Base-by-base conservation (phyloP, 1,139 yeast genomes). In the Wickerhamiella pararugosa region DNA sequence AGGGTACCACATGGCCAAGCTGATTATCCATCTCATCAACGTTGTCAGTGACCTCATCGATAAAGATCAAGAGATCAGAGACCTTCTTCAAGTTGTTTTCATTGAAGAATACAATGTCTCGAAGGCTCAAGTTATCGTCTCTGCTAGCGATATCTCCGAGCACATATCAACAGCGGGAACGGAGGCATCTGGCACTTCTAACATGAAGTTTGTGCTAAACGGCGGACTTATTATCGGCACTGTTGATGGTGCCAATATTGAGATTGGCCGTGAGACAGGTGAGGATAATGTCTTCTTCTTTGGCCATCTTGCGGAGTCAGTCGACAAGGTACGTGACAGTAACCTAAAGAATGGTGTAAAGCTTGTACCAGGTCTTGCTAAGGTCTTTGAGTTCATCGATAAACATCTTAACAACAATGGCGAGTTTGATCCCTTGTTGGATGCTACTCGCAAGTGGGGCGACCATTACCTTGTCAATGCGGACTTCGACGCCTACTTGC, bases 161-260 rank as follows among this genome's bases (percentile, higher is more conserved):
- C 97, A 86, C 64, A 87, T 86, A 52, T 84, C 95, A n/a, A 86
- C 96, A 39, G 96, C 96, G 7, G 97, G 97, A 54, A 86, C 97
- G 25, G 97, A 86, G 62, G 96, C 94, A 26, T 80, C 93, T 1
- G 96, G 96, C 60, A 86, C 97, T 37, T 81, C 94, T 39, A 86
- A 86, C 66, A 86, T 86, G 96, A 87, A 86, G 66, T 86, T 86
- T 59, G 94, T 86, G 29, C 67, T 86, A 63, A 86, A 84, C 57
- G 96, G 95, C 62, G 96, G 96, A 42, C 71, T 87, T 51, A 82
- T 86, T 52, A 79, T 86, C 53, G 97, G 97, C 58, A 86, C 96
- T 11, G 94, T 87, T 51, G 96, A 87, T 59, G 96, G 97, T 58
- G 96, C 96, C 49, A 87, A 86, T 58, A 94, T 87, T 44, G 96